Conservation (phyloP, 2,329 filamentous ascomycete genomes). For the Penicillium oxalicum region DNA sequence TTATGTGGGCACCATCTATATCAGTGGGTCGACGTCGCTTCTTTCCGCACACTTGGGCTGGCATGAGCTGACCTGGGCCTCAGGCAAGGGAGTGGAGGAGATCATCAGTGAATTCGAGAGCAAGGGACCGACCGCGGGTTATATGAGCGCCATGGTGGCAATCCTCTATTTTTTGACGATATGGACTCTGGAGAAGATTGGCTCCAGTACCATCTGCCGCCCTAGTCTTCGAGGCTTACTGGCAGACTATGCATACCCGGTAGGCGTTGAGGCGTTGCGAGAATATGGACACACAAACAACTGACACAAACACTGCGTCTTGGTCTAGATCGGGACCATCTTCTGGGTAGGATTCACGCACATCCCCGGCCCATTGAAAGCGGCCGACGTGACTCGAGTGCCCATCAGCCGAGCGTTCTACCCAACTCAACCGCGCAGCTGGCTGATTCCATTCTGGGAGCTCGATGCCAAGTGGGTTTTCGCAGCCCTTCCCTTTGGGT, state of each 20-base stretch:
- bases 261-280: constrained; percentile 16
- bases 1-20: constrained; percentile 54
- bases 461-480: constrained; percentile 66
- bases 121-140: constrained; percentile 41
- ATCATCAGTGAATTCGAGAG: constrained; percentile 47
- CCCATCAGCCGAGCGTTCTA: constrained; percentile 69
- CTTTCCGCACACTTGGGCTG: too few relatives aligned
- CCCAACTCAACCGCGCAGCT: constrained; percentile 63
- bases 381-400: constrained; percentile 60
- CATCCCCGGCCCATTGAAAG: constrained; percentile 67
- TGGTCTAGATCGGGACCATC: constrained; percentile 46
- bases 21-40: constrained; percentile 31
- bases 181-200: constrained; percentile 41
- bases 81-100: constrained; percentile 53
- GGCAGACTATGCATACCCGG: constrained; percentile 49
- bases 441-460: constrained; percentile 77
- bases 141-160: constrained; percentile 46
- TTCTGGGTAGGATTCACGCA: constrained; percentile 86
- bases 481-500: constrained; percentile 71
- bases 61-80: constrained; percentile 12
- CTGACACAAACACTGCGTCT: too few relatives aligned
- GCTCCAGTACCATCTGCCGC: constrained; percentile 49
- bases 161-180: constrained; percentile 49
- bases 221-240: constrained; percentile 43
- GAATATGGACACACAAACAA: too few relatives aligned